phyloP scores from a whole-genome alignment of 306 rosid species.

The Cucumis melo region DNA sequence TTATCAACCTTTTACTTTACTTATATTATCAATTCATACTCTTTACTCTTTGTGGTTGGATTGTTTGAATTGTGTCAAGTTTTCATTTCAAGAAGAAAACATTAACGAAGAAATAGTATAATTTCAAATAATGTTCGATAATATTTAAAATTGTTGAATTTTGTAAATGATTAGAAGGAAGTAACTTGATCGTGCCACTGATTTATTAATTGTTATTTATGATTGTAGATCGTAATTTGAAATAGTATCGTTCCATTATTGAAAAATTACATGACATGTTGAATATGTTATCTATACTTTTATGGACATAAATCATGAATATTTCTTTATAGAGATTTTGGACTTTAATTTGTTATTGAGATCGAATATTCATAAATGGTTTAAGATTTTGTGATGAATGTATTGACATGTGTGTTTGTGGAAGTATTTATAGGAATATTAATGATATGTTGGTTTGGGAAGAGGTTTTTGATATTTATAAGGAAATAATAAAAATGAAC shows the following conservation, averaged over 20 bases:
- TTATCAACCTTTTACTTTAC: neutral
- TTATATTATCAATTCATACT: neutral
- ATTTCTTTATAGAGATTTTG: neutral
- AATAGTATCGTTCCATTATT: neutral
- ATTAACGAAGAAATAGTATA: too few relatives aligned
- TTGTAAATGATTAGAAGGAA: neutral
- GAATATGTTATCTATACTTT: neutral
- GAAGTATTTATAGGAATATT: neutral
- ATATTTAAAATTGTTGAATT: too few relatives aligned
- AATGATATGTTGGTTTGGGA: neutral
- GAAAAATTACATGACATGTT: neutral
- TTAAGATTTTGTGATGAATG: neutral
- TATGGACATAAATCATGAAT: neutral
- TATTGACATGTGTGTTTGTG: neutral
- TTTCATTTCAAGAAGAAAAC: too few relatives aligned
- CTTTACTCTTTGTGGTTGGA: neutral
- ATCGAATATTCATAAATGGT: neutral
- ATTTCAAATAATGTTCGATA: too few relatives aligned
- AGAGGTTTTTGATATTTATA: neutral
- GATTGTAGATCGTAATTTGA: too few relatives aligned
- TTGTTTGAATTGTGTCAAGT: too few relatives aligned
- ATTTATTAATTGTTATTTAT: neutral
- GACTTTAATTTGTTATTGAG: neutral
- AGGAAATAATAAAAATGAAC: neutral
- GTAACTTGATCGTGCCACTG: neutral